phyloP scores from a whole-genome alignment of 306 rosid genomes.

The Oemleria cerasiformis region DNA sequence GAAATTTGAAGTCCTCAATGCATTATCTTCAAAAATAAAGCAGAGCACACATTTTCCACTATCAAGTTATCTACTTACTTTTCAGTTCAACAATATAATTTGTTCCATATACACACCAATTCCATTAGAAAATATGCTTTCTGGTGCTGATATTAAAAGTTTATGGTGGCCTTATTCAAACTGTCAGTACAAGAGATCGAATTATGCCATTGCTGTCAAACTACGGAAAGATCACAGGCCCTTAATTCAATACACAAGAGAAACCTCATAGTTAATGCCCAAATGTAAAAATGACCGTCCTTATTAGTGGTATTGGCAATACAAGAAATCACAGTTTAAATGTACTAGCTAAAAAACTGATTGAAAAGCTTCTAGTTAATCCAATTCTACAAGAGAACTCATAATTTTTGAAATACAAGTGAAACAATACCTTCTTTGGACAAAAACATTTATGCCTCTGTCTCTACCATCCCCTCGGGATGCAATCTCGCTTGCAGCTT shows the following conservation, averaged over 20 bases:
- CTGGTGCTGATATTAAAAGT: background rate
- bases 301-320: background rate
- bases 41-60: slow-evolving; percentile 13
- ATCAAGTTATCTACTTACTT: background rate
- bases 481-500: slow-evolving; percentile 85
- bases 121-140: background rate
- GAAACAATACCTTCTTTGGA: slow-evolving; percentile 73
- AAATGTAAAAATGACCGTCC: background rate
- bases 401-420: slow-evolving; percentile 21
- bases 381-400: slow-evolving; percentile 17
- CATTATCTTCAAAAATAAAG: slow-evolving; percentile 22
- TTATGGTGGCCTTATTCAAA: background rate
- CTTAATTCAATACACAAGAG: background rate
- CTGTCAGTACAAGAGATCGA: background rate
- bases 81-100: background rate
- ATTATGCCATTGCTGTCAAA: background rate
- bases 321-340: background rate
- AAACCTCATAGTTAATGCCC: background rate
- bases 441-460: slow-evolving; percentile 64
- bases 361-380: background rate
- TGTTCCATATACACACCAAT: background rate
- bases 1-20: background rate
- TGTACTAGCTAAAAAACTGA: background rate
- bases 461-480: slow-evolving; percentile 66
- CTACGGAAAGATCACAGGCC: background rate